Evolutionary conservation across 208 protist species (phyloP).

Genomic region (Leishmania arabica): DNA sequence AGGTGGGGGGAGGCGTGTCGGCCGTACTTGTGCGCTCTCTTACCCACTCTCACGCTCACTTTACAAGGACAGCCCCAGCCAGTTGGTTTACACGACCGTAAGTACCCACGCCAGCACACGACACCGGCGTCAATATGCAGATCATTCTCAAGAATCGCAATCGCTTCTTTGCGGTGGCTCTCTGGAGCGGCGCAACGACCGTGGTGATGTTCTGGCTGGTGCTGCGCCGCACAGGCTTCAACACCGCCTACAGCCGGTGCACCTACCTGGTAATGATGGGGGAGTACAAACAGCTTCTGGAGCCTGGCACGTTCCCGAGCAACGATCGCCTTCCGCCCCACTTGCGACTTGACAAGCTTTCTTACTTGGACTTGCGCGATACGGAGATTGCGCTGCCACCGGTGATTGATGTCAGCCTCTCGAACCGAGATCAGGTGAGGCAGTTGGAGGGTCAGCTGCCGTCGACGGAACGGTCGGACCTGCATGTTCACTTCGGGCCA

Average conservation of each 20-base stretch:
- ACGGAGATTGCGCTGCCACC: slow-evolving; percentile 86
- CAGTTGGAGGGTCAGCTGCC: slow-evolving; percentile 61
- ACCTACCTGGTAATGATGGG: slow-evolving; percentile 83
- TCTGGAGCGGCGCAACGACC: slow-evolving; percentile 63
- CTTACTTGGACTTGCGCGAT: slow-evolving; percentile 73
- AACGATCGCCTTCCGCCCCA: slow-evolving; percentile 80
- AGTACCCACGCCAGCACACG: background rate
- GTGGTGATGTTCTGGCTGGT: slow-evolving; percentile 82
- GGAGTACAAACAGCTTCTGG: slow-evolving; percentile 82
- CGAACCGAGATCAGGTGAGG: slow-evolving; percentile 58
- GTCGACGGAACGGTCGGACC: slow-evolving; percentile 58
- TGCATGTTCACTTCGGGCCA: slow-evolving; percentile 79
- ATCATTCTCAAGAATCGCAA: slow-evolving; percentile 74
- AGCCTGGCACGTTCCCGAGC: slow-evolving; percentile 69
- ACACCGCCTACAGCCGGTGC: slow-evolving; percentile 78
- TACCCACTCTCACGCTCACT: background rate
- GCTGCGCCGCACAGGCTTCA: slow-evolving; percentile 80
- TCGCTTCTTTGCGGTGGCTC: slow-evolving; percentile 60
- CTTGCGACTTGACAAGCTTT: slow-evolving; percentile 73
- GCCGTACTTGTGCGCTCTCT: background rate
- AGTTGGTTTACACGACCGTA: background rate
- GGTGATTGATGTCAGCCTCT: slow-evolving; percentile 66
- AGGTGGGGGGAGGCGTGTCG: too few species aligned
- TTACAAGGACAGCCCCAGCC: background rate
- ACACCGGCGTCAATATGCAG: slow-evolving; percentile 38